Conservation (phyloP, 73 alveolate species). For the Tetrahymena elliotti region DNA sequence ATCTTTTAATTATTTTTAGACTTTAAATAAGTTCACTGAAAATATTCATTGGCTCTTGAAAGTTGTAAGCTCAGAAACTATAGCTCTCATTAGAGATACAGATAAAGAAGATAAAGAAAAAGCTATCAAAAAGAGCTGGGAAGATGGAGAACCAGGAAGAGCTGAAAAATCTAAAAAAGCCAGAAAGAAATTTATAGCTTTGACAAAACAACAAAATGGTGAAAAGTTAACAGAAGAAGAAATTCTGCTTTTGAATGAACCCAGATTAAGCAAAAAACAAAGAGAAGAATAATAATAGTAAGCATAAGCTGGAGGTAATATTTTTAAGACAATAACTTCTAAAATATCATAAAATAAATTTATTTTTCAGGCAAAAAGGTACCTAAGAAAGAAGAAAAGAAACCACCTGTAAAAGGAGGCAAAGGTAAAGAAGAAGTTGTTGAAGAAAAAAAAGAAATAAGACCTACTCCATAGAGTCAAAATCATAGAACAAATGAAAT, state of each 20-base stretch:
- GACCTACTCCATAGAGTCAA: constrained; percentile 8
- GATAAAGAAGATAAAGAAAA: constrained; percentile 93
- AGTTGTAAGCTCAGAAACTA: constrained; percentile 81
- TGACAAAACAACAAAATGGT: constrained; percentile 66
- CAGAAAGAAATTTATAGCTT: constrained; percentile 67
- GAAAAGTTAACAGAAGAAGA: constrained; percentile 56
- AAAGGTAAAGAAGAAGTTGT: constrained; percentile 28
- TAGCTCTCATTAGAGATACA: constrained; percentile 90
- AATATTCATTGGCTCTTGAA: constrained; percentile 75
- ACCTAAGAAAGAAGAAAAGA: constrained; percentile 39
- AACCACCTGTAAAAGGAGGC: constrained; percentile 9
- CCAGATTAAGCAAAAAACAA: constrained; percentile 34
- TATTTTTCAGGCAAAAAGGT: constrained; percentile 2
- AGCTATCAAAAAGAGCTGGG: constrained; percentile 91
- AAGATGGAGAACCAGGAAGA: constrained; percentile 93
- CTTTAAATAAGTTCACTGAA: constrained; percentile 36
- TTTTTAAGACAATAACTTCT: not conserved
- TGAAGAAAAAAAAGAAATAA: not conserved
- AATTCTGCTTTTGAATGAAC: constrained; percentile 16
- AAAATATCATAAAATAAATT: not conserved
- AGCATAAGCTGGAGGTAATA: not conserved
- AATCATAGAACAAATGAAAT: constrained; percentile 26
- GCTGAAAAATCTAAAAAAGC: constrained; percentile 91
- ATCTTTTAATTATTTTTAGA: not conserved
- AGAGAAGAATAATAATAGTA: constrained; percentile 23